Conservation (phyloP, 768 basidiomycete genomes). For the Boletus barrowsii region DNA sequence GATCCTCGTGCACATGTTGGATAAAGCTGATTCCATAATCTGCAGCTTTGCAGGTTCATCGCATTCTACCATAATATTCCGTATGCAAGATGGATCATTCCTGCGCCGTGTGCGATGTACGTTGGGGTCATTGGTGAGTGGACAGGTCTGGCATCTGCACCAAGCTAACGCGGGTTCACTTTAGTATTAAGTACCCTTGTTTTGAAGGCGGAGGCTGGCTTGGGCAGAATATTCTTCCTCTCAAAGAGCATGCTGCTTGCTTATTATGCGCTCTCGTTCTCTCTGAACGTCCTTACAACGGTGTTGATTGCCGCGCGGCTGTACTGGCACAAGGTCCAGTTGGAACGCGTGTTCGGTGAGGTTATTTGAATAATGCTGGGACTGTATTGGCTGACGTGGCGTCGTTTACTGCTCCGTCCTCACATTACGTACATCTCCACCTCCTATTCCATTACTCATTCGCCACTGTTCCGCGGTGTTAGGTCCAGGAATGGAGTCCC, state of each 20-base stretch:
- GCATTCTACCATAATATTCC: slow-evolving; percentile 19
- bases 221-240: slow-evolving; percentile 20
- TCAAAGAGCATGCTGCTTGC: slow-evolving; percentile 20
- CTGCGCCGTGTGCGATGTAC: slow-evolving; percentile 24
- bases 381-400: neutral
- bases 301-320: slow-evolving; percentile 21
- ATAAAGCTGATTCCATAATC: neutral
- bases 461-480: neutral
- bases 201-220: slow-evolving; percentile 15
- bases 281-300: slow-evolving; percentile 24
- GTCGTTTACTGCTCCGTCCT: neutral
- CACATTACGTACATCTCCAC: neutral
- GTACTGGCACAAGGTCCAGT: slow-evolving; percentile 23
- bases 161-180: neutral
- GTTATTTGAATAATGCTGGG: neutral
- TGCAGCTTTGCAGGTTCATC: slow-evolving; percentile 25
- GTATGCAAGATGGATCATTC: slow-evolving; percentile 26
- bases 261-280: slow-evolving; percentile 24
- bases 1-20: neutral
- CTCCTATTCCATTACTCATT: neutral
- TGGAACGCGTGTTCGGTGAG: slow-evolving; percentile 28
- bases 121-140: slow-evolving; percentile 22
- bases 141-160: neutral
- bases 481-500: slow-evolving; percentile 17
- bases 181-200: slow-evolving; percentile 21